phyloP scores from a whole-genome alignment of 2,329 filamentous ascomycete species.

The Cryphonectria naterciae region DNA sequence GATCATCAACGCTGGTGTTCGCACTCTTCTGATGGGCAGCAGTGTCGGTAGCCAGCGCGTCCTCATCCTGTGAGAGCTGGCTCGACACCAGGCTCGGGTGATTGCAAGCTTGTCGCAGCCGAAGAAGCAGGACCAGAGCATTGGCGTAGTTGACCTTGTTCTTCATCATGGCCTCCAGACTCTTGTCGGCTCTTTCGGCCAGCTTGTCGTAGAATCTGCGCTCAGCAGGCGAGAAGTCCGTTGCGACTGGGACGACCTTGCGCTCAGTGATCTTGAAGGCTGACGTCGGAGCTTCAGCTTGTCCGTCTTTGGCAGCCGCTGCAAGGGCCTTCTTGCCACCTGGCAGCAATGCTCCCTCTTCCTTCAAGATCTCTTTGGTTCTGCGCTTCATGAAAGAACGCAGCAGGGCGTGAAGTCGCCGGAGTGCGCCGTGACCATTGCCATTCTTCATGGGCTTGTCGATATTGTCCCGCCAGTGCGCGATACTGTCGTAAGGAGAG shows the following conservation, averaged over 20 bases:
- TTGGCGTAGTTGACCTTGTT: slow-evolving; percentile 88
- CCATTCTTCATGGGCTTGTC: slow-evolving; percentile 88
- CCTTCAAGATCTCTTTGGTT: slow-evolving; percentile 94
- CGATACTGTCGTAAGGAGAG: slow-evolving; percentile 84
- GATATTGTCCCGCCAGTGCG: slow-evolving; percentile 90
- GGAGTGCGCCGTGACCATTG: slow-evolving; percentile 85
- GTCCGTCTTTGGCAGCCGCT: slow-evolving; percentile 51
- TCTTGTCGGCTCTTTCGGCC: slow-evolving; percentile 82
- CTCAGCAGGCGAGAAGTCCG: slow-evolving; percentile 79
- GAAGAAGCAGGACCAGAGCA: slow-evolving; percentile 87
- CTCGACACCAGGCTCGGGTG: slow-evolving; percentile 87
- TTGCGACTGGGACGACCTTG: slow-evolving; percentile 79
- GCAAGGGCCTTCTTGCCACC: slow-evolving; percentile 64
- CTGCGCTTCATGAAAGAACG: slow-evolving; percentile 98
- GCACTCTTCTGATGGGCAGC: slow-evolving; percentile 59
- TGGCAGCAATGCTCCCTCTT: slow-evolving; percentile 78
- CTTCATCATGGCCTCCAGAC: slow-evolving; percentile 86
- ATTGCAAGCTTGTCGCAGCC: slow-evolving; percentile 91
- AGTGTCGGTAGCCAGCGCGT: slow-evolving; percentile 72
- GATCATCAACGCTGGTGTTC: slow-evolving; percentile 73
- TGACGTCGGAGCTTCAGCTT: slow-evolving; percentile 53
- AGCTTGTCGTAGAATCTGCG: slow-evolving; percentile 83
- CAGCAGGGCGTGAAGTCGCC: slow-evolving; percentile 80
- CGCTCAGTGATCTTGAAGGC: slow-evolving; percentile 91
- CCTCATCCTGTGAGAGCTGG: slow-evolving; percentile 85